A percentile compares a stretch with the other conserved stretches of the same genome.
Conservation (phyloP, 2,329 filamentous ascomycete genomes). For the Colletotrichum agaves region DNA sequence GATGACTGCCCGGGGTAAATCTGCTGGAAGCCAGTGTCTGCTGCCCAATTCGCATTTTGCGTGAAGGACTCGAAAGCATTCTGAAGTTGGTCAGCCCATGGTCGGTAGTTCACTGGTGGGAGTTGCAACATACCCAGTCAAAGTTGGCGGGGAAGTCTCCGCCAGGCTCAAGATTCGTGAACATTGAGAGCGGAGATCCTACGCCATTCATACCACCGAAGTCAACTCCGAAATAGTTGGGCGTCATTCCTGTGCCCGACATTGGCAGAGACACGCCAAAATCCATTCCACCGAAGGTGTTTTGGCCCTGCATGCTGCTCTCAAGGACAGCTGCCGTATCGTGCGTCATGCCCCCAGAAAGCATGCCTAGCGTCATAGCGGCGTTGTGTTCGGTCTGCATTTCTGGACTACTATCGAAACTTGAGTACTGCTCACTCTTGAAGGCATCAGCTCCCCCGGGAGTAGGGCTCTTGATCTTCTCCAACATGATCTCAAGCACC, state of each 20-base stretch:
- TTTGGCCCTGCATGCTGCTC: constrained; percentile 50
- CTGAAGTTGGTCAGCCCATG: constrained; percentile 49
- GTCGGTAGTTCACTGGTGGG: background rate
- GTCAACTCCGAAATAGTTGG: constrained; percentile 50
- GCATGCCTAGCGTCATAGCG: constrained; percentile 55
- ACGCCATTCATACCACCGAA: constrained; percentile 47
- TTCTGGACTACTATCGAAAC: constrained; percentile 37
- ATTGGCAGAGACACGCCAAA: constrained; percentile 49
- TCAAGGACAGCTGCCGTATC: constrained; percentile 43
- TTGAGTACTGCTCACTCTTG: constrained; percentile 43
- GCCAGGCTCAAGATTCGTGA: constrained; percentile 52
- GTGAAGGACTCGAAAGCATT: constrained; percentile 67
- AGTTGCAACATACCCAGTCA: constrained; percentile 63
- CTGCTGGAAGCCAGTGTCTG: constrained; percentile 63
- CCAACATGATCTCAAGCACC: constrained; percentile 84
- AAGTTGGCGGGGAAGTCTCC: constrained; percentile 61
- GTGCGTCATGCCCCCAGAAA: constrained; percentile 51
- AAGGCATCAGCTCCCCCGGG: background rate
- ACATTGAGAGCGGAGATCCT: constrained; percentile 64
- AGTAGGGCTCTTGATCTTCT: constrained; percentile 72
- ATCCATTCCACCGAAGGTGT: constrained; percentile 58
- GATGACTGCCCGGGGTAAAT: constrained; percentile 42
- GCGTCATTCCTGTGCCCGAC: constrained; percentile 46
- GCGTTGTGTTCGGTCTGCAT: constrained; percentile 53
- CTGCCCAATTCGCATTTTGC: constrained; percentile 64